Conservation (phyloP, 2,329 filamentous ascomycete species). For the Fusarium mundagurra region DNA sequence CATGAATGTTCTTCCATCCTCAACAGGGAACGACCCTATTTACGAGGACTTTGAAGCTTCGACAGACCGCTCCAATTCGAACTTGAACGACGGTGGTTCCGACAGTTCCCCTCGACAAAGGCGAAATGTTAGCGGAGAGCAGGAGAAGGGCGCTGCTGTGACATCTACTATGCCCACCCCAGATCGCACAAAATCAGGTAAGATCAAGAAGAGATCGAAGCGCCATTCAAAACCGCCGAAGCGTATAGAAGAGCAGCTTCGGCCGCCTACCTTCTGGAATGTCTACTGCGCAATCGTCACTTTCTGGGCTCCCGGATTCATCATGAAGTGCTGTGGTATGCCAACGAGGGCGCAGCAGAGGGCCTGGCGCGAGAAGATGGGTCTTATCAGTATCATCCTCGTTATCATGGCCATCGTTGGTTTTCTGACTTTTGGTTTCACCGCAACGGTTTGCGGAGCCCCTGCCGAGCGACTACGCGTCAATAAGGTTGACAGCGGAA, state of each 20-base stretch:
- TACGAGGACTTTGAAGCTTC: conserved; percentile 79
- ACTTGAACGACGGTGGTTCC: conserved; percentile 57
- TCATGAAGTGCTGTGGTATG: conserved; percentile 87
- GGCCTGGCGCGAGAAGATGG: conserved; percentile 98
- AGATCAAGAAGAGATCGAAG: conserved; percentile 68
- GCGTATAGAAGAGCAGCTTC: conserved; percentile 69
- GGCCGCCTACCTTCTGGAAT: conserved; percentile 90
- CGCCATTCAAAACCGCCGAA: conserved; percentile 59
- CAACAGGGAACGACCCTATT: conserved; percentile 91
- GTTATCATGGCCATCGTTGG: conserved; percentile 89
- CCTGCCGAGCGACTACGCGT: conserved; percentile 78
- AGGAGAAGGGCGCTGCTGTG: conserved; percentile 46
- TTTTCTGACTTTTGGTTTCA: conserved; percentile 97
- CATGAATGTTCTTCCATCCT: conserved; percentile 89
- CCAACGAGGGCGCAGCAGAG: conserved; percentile 85
- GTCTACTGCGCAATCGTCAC: conserved; percentile 94
- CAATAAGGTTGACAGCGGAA: conserved; percentile 83
- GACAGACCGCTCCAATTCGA: conserved; percentile 62
- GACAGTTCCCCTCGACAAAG: conserved; percentile 55
- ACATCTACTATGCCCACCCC: conserved; percentile 46
- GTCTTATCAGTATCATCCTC: conserved; percentile 91
- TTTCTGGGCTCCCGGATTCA: conserved; percentile 90
- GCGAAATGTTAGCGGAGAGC: conserved; percentile 46
- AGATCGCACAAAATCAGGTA: conserved; percentile 62
- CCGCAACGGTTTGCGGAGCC: conserved; percentile 81